Evolutionary conservation across 1,284 basidiomycete species (phyloP), one percentile per base, ranked within the genome.

Genomic region (Apiotrichum veenhuisii): DNA sequence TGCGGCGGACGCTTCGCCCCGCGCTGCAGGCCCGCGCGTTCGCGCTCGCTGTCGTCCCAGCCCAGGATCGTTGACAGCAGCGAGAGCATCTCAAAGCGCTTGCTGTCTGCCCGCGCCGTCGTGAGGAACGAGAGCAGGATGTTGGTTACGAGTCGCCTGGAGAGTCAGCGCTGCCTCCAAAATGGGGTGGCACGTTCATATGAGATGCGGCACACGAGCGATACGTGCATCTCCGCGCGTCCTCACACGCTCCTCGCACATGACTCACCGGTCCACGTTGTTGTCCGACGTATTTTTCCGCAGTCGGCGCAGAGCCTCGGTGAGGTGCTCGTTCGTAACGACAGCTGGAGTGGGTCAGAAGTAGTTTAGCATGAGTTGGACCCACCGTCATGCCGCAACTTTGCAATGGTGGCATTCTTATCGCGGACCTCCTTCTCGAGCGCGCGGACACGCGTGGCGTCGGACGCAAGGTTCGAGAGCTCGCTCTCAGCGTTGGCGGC

Each of bases 311-410:
- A 99, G 83, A 0, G 96, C 94, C 75, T 98, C 94, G 65, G 93
- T 97, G 10, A 99, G 82, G 69, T 99, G 95, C 71, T 98, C 95
- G 69, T 98, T 98, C 70, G 95, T 86, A 55, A 98, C 93, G 11
- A 96, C 91, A 48, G 88, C 92, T 94, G 64, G 23, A 50, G 12
- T 12, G 61, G 3, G 27, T 71, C 34, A 41, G 57, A 23, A 22
- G n/a, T 36, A 23, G 47, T 43, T 26, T 63, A 34, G 38, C 52
- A 25, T 50, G 53, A 43, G 33, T 30, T 33, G 33, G 22, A 74
- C 79, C 44, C 63, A 93, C 92, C 87, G 83, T 98, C 94, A 70
- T 98, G 94, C 51, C 94, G 83, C 62, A 98, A 79, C 75, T 98
- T 98, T 50, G 88, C 88, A 42, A 97, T 91, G 7, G 95, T 80